Percentiles rank a stretch among this genome's conserved stretches.
These are phyloP conservation scores for Pestalotiopsis sp. DNA, from an alignment of 2,329 filamentous ascomycete species.

Conservation along the genomic window DNA sequence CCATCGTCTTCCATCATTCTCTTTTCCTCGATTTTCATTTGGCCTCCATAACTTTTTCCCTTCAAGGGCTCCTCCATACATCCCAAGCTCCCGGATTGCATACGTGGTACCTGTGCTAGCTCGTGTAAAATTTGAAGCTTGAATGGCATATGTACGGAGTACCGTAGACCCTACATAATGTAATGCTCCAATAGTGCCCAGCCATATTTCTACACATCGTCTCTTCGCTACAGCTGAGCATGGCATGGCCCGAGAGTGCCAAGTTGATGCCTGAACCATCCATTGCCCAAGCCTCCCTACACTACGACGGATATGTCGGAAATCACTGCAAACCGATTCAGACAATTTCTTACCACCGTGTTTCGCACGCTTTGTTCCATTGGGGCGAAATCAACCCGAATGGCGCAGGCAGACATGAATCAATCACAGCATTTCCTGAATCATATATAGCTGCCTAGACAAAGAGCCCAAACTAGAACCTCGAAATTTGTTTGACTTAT, in stretches of 20 bases:
- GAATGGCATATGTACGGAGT: no score
- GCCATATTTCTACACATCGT: no score
- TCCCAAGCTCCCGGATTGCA: neutral
- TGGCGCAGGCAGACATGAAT: slow-evolving; percentile 5
- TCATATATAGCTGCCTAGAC: neutral
- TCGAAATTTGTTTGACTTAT: neutral
- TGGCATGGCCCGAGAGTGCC: neutral
- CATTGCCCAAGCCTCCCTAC: neutral
- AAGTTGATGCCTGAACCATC: neutral
- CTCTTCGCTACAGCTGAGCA: neutral
- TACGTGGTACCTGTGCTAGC: neutral
- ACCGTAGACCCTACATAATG: no score
- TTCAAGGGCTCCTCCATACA: neutral
- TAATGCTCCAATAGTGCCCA: no score
- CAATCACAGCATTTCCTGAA: neutral
- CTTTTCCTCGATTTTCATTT: neutral
- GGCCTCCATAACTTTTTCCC: neutral
- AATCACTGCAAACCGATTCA: neutral
- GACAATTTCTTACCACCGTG: neutral
- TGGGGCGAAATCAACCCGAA: neutral
- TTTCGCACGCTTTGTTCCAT: neutral
- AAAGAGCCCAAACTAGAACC: neutral
- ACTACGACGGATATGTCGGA: neutral
- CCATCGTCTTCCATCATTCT: neutral
- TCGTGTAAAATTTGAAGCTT: neutral